phyloP scores from a whole-genome alignment of 371 early-diverging fungal species.

The Umbelopsis sp. region DNA sequence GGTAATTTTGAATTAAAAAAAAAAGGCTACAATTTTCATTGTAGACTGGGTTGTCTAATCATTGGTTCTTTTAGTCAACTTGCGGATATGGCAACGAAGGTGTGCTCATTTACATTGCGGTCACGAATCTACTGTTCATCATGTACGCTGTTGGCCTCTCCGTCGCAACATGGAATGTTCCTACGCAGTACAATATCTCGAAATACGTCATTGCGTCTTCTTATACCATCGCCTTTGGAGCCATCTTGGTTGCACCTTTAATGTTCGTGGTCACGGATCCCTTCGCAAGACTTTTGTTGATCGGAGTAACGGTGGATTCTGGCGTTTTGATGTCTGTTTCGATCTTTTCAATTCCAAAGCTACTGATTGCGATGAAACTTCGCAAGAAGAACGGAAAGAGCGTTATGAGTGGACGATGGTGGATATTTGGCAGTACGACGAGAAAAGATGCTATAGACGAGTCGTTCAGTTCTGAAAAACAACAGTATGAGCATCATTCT shows the following conservation, averaged over 20 bases:
- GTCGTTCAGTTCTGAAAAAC: neutral
- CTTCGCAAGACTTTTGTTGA: neutral
- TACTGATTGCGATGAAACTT: neutral
- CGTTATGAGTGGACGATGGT: neutral
- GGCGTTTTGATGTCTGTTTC: constrained; percentile 10
- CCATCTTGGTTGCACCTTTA: constrained; percentile 7
- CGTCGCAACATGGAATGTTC: constrained; percentile 20
- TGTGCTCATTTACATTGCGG: constrained; percentile 12
- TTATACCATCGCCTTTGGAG: constrained; percentile 13
- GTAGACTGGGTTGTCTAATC: neutral
- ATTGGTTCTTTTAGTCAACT: neutral
- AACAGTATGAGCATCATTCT: neutral
- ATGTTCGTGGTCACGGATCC: constrained; percentile 12
- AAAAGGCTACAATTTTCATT: neutral
- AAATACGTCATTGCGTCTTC: constrained; percentile 16
- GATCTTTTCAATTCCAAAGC: constrained; percentile 10
- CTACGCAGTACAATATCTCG: constrained; percentile 18
- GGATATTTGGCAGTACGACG: neutral
- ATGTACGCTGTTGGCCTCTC: constrained; percentile 13
- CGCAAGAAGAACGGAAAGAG: neutral
- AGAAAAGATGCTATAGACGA: neutral
- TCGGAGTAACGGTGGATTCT: neutral
- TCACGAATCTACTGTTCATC: constrained; percentile 10
- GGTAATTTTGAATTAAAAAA: neutral
- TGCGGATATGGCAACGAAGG: constrained; percentile 14